These are phyloP conservation scores for Striga hermonthica DNA, from an alignment of 305 asterid species.

Conservation along the genomic window DNA sequence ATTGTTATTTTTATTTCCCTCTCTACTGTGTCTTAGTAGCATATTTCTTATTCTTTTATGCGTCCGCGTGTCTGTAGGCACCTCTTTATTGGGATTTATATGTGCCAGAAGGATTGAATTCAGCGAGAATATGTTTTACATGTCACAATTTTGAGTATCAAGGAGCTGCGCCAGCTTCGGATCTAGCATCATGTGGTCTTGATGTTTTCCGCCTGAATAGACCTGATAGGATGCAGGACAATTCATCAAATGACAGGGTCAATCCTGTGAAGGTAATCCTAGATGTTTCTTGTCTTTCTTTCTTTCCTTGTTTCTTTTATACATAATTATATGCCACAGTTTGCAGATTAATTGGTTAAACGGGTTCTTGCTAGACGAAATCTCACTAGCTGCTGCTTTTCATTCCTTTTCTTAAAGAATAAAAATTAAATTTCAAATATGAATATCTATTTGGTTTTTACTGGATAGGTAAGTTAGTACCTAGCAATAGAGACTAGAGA, in stretches of 20 bases:
- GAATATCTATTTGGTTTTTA: not conserved
- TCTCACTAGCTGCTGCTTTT: constrained; percentile 11
- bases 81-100: constrained; percentile 97
- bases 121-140: constrained; percentile 95
- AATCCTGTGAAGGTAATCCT: constrained; percentile 79
- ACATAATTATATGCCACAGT: not conserved
- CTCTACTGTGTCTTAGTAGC: constrained; percentile 22
- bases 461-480: not conserved
- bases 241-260: constrained; percentile 69
- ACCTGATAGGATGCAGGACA: constrained; percentile 98
- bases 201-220: constrained; percentile 76
- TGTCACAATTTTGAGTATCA: constrained; percentile 99
- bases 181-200: constrained; percentile 92
- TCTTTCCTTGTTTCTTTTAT: not conserved
- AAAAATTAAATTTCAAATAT: not conserved
- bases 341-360: not conserved
- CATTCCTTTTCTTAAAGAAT: constrained; percentile 19
- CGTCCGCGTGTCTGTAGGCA: constrained; percentile 48
- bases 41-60: not conserved
- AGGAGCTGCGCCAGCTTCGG: constrained; percentile 84
- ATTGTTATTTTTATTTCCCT: constrained; percentile 22
- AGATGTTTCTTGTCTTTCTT: not conserved
- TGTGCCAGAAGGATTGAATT: constrained; percentile 78
- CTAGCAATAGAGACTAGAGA: no score
- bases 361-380: constrained; percentile 17